Evolutionary conservation across 148 eudicot species (phyloP), one percentile per base, ranked within the genome.

Genomic region (Rhododendron williamsianum): DNA sequence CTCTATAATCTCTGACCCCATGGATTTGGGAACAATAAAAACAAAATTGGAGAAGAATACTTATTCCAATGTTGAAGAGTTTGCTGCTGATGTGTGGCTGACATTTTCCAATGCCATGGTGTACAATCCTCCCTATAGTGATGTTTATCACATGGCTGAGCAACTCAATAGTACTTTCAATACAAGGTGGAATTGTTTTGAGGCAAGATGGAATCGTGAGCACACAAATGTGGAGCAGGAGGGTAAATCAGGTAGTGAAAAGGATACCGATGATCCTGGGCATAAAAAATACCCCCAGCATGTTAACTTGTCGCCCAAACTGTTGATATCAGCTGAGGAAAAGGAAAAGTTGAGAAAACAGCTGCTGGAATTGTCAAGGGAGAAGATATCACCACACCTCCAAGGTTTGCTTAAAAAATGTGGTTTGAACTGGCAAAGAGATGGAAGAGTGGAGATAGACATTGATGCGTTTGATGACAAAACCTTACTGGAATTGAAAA

Each of bases 11-110:
- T 85, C 89, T 49, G 43, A 91, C 0, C 99, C 99, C 38, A 97
- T 97, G 99, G 99, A 97, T 91, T 90, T 97, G 86, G 99, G 99
- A 81, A 97, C 98, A 11, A 87, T 97, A 51, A 88, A 88, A 38
- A 46, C 78, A 63, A 95, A 92, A 52, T 84, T 97, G 86, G 89
- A 84, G 79, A 82, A 82, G 6, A 85, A 88, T 84, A n/a, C 46
- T n/a, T 97, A 95, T 86, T 65, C 46, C n/a, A 78, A 33, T 79
- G 85, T 83, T 16, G 95, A 92, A 67, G 94, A 93, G 83, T 95
- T 95, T 91, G 92, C 91, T 27, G 91, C 92, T 74, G 98, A 95
- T 88, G 95, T 97, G 27, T 89, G 91, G 84, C 89, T 97, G 81
- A 94, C 97, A 5, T 97, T 97, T 88, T 89, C 94, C 38, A 97